Evolutionary conservation across 2,329 filamentous ascomycete genomes (phyloP), one percentile per base, ranked within the genome.

Genomic region (Claviceps sp.): DNA sequence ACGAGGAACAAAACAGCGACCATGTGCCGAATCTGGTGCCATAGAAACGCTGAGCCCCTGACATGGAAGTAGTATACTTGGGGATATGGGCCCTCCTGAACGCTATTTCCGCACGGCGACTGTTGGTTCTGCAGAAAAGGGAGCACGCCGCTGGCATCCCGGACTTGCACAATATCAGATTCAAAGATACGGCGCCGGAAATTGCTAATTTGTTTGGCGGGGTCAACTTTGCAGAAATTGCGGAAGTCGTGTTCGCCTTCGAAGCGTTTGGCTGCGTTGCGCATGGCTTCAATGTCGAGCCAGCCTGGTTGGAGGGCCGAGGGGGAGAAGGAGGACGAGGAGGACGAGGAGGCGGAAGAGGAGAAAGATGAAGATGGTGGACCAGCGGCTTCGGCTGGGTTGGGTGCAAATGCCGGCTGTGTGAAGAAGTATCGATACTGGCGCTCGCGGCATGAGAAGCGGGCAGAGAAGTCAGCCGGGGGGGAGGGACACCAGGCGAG

Each of bases 351-450:
- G 20, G 20, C 1, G 2, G 20, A 20, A 20, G 20, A 20, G 20
- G 20, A 20, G 2, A 20, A 20, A 9, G 26, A 29, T 40, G 36
- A 40, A 47, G 44, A 48, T 26, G 53, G 57, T 59, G 50, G 42
- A 23, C 61, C 55, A 6, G n/a, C 38, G 14, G 38, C 17, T 40
- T 17, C 17, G 17, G 17, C 17, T 22, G 40, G 67, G 4, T 79
- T 73, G 0, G 88, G 88, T 2, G 80, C 72, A 62, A 88, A 95
- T 1, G 86, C 87, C 0, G 93, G 93, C 64, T 96, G 88, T 0
- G 93, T 97, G 72, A 98, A 98, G 73, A 95, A 97, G 69, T 98
- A 98, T 53, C 88, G 83, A 71, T 98, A 98, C 58, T 86, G 84
- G 22, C 93, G 79, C 68, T 96, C 89, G 55, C 85, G 81, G 68